phyloP scores from a whole-genome alignment of 2,329 filamentous ascomycete species.

The Pestalotiopsis sp. region DNA sequence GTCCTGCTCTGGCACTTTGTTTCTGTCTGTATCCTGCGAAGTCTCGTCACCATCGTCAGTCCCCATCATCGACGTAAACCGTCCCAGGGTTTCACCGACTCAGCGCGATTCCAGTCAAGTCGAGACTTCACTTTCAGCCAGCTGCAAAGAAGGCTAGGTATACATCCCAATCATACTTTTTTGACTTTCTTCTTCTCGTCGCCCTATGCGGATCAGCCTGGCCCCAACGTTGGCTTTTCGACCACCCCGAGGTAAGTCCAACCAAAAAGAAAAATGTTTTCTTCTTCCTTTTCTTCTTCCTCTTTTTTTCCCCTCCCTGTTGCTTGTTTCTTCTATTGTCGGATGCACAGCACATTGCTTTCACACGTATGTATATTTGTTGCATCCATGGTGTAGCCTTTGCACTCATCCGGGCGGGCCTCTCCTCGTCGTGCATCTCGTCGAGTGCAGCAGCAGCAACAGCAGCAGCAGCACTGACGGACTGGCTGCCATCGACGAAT shows the following conservation, averaged over 20 bases:
- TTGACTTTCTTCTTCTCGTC: background rate
- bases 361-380: background rate
- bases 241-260: background rate
- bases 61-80: background rate
- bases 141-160: background rate
- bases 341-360: background rate
- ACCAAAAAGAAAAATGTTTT: background rate
- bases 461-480: background rate
- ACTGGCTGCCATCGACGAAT: background rate
- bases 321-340: background rate
- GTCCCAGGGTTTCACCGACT: background rate
- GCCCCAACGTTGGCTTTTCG: background rate
- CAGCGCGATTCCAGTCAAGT: background rate
- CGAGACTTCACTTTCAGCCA: background rate
- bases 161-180: background rate
- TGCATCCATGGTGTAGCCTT: background rate
- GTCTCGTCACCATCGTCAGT: constrained; percentile 9
- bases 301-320: background rate
- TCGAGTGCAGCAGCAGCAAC: background rate
- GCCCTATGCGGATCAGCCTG: background rate
- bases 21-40: background rate
- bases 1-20: background rate
- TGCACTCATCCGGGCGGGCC: too few relatives aligned
- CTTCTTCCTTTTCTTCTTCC: background rate
- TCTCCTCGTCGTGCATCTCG: background rate